Evolutionary conservation across 352 stramenopile genomes (phyloP), one percentile per base, ranked within the genome.

Genomic region (Peronospora farinosa): DNA sequence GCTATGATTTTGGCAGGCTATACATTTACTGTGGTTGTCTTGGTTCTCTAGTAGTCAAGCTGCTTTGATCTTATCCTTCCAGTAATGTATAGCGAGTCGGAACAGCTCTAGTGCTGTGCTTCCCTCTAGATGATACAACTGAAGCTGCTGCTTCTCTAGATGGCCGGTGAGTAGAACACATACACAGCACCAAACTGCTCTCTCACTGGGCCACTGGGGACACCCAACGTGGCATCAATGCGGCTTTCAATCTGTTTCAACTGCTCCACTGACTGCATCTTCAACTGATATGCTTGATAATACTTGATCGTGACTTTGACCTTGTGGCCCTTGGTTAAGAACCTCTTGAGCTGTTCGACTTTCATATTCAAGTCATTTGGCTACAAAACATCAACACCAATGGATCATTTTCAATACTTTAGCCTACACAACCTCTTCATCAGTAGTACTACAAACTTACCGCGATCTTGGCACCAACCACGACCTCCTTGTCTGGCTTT

Each of bases 241-340:
- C 52, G 35, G n/a, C 67, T 59, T 45, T 66, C 54, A 42, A 89
- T 84, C 19, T 43, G 12, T 38, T 63, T 43, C 36, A 89, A 40
- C 50, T 84, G 70, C 27, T 72, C 59, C 39, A 79, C 28, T 21
- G 72, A 68, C 19, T 67, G 61, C 23, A 57, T 30, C 53, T 84
- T 82, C 17, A 87, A 60, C 40, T 86, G 72, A 51, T 76, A 79
- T 15, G 81, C 65, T 21, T 72, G 65, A 10, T 54, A 63, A 44
- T 84, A 90, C 53, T 84, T 85, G 60, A 87, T 57, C 13, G 72
- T 81, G 13, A 86, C 63, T 57, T 88, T 87, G 30, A 90, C 78
- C 51, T 87, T 87, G 65, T 90, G 78, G n/a, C 72, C 78, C 54
- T 87, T 88, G 50, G 41, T 46, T 28, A 90, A 54, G 43, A 88